A percentile compares a stretch with the other conserved stretches of the same genome.
phyloP scores from a whole-genome alignment of 352 stramenopile genomes.

The Pythium brachiatum region DNA sequence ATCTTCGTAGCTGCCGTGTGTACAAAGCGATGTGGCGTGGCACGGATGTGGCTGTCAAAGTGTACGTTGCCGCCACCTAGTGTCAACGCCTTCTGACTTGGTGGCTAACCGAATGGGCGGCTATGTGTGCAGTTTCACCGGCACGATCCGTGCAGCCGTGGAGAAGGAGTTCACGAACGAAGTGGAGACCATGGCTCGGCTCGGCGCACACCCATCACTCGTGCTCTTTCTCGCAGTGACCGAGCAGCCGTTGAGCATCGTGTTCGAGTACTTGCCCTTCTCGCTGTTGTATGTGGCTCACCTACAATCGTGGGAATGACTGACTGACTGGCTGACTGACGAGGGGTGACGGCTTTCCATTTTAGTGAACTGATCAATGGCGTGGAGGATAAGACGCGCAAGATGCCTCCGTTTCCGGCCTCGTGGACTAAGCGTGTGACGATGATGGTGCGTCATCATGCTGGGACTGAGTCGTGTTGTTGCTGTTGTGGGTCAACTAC shows the following conservation, averaged over 20 bases:
- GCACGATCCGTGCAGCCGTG: slow-evolving; percentile 36
- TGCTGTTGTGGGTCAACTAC: too few species aligned
- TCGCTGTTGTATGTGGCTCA: slow-evolving; percentile 60
- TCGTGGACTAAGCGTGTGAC: slow-evolving; percentile 77
- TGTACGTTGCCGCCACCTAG: slow-evolving; percentile 31
- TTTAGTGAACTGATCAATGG: slow-evolving; percentile 74
- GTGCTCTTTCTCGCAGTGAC: slow-evolving; percentile 72
- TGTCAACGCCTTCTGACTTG: background rate
- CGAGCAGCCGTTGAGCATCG: slow-evolving; percentile 49
- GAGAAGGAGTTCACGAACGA: slow-evolving; percentile 79
- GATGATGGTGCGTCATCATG: slow-evolving; percentile 57
- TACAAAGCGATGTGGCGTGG: slow-evolving; percentile 77
- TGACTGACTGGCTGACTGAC: background rate
- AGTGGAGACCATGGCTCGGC: slow-evolving; percentile 61
- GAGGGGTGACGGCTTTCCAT: background rate
- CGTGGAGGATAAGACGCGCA: slow-evolving; percentile 45
- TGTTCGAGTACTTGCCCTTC: slow-evolving; percentile 78
- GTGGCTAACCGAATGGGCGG: background rate
- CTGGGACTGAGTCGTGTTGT: too few species aligned
- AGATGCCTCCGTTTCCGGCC: slow-evolving; percentile 56
- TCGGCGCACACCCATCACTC: slow-evolving; percentile 66
- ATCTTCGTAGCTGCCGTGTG: slow-evolving; percentile 53
- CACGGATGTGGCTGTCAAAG: slow-evolving; percentile 73
- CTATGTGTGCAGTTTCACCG: slow-evolving; percentile 43
- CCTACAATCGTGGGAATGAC: background rate